Conservation (phyloP, 75 land plant genomes). For the Gnetum montanum region DNA sequence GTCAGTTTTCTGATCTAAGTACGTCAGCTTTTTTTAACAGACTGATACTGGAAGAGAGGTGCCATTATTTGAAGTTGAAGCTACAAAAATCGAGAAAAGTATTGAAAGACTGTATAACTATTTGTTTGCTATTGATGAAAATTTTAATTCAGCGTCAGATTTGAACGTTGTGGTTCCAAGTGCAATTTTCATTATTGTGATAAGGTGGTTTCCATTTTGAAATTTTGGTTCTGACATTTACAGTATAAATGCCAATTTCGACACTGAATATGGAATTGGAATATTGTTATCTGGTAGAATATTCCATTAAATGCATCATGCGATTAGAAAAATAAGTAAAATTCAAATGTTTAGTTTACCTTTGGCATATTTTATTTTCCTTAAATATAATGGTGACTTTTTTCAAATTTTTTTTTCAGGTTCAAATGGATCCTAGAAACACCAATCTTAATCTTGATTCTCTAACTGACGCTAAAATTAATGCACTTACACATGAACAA, state of each 20-base stretch:
- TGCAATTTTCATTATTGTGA: constrained; percentile 90
- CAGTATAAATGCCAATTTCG: background rate
- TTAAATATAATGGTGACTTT: too few species aligned
- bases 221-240: constrained; percentile 1
- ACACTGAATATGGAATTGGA: too few species aligned
- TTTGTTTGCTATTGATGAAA: constrained; percentile 64
- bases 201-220: constrained; percentile 42
- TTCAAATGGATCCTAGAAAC: constrained; percentile 88
- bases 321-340: too few species aligned
- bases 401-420: constrained; percentile 62
- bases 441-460: constrained; percentile 45
- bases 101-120: constrained; percentile 72
- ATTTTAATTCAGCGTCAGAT: constrained; percentile 28
- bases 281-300: too few species aligned
- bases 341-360: background rate
- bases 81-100: constrained; percentile 60
- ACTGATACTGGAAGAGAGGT: constrained; percentile 79
- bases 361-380: too few species aligned
- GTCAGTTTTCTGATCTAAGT: too few species aligned
- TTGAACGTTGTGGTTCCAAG: constrained; percentile 57
- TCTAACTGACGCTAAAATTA: constrained; percentile 32
- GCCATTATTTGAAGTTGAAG: constrained; percentile 86
- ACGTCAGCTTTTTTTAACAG: too few species aligned
- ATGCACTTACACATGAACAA: constrained; percentile 60
- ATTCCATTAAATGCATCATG: too few species aligned